Conservation (phyloP, 176 grass and related monocot species). For the Tuctoria greenei region DNA sequence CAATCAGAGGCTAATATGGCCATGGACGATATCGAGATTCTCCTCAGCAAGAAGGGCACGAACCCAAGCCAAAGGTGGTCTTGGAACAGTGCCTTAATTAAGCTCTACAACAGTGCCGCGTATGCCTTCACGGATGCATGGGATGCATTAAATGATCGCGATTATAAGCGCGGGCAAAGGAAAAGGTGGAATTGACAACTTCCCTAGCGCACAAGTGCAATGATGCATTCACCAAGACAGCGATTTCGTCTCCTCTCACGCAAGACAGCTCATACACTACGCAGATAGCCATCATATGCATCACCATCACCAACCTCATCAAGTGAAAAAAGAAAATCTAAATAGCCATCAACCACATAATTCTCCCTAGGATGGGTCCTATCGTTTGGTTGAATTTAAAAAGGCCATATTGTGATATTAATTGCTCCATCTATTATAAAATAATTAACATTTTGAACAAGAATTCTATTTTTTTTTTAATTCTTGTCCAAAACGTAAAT, state of each 20-base stretch:
- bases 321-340: constrained; percentile 13
- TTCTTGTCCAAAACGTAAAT: too few species aligned
- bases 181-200: not conserved
- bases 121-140: not conserved
- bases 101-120: not conserved
- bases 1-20: not conserved
- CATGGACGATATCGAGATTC: not conserved
- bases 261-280: not conserved
- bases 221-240: not conserved
- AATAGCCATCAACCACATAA: not conserved
- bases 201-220: not conserved
- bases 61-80: not conserved
- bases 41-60: not conserved
- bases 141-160: too few species aligned
- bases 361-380: too few species aligned
- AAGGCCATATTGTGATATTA: too few species aligned
- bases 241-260: not conserved
- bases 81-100: not conserved
- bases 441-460: too few species aligned
- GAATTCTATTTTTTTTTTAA: too few species aligned
- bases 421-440: too few species aligned
- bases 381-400: too few species aligned
- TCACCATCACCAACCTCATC: constrained; percentile 22
- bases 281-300: not conserved
- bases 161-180: too few species aligned